phyloP scores from a whole-genome alignment of 2,329 filamentous ascomycete species.

The Knufia fluminis region DNA sequence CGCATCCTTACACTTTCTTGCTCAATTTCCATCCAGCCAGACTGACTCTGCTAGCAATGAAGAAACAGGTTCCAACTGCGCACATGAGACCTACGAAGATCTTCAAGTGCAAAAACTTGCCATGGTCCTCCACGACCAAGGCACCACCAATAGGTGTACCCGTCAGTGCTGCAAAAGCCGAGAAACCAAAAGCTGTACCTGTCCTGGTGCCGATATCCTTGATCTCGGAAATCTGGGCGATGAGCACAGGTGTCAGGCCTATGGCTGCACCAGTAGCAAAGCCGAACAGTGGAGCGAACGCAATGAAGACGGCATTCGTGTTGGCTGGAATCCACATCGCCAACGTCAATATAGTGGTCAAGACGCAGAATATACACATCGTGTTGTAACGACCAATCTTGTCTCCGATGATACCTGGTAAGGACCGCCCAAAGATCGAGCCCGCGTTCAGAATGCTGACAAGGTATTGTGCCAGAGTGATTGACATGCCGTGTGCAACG shows the following conservation, averaged over 20 bases:
- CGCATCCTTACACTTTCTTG: conserved; percentile 24
- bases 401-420: conserved; percentile 47
- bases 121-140: conserved; percentile 39
- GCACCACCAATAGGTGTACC: conserved; percentile 61
- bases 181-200: conserved; percentile 54
- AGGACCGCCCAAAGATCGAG: conserved; percentile 45
- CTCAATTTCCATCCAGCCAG: conserved; percentile 25
- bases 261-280: conserved; percentile 61
- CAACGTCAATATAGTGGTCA: conserved; percentile 41
- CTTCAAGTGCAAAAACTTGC: conserved; percentile 51
- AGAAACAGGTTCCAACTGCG: conserved; percentile 33
- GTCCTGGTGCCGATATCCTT: conserved; percentile 59
- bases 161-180: conserved; percentile 56
- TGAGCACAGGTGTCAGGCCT: conserved; percentile 50
- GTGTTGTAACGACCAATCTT: conserved; percentile 47
- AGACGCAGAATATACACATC: conserved; percentile 41
- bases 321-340: conserved; percentile 48
- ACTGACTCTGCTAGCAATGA: conserved; percentile 30
- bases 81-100: conserved; percentile 54
- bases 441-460: conserved; percentile 25
- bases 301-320: conserved; percentile 49
- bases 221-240: conserved; percentile 59
- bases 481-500: conserved; percentile 19
- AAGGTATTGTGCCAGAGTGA: conserved; percentile 22
- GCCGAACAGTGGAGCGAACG: conserved; percentile 60